These are phyloP conservation scores for Fusarium temperatum DNA, from an alignment of 2,329 filamentous ascomycete species.

Conservation along the genomic window DNA sequence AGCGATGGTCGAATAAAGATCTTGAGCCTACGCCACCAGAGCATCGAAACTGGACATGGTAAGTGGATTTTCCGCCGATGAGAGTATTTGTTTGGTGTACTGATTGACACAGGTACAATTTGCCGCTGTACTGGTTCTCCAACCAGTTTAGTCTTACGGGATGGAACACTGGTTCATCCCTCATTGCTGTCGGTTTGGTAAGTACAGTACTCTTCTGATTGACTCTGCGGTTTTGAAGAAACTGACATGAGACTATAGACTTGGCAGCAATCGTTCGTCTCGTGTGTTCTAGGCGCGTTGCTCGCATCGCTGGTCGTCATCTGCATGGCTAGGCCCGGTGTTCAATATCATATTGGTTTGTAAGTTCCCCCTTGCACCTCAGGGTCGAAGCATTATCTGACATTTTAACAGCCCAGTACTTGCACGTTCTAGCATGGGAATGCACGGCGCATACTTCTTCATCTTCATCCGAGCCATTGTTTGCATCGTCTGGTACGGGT, in stretches of 20 bases:
- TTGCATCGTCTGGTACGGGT: background rate
- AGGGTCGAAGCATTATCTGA: no score
- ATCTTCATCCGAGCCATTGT: background rate
- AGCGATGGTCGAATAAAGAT: background rate
- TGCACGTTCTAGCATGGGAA: background rate
- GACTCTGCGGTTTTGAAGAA: no score
- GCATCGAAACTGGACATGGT: background rate
- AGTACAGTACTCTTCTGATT: no score
- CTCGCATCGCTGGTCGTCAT: background rate
- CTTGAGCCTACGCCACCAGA: background rate
- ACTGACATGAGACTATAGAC: no score
- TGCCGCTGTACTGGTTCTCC: background rate
- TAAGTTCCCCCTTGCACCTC: no score
- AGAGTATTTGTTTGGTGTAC: no score
- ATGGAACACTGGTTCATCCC: background rate
- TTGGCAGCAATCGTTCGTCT: background rate
- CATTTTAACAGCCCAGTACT: no score
- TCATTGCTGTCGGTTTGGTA: background rate
- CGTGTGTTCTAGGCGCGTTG: accelerated
- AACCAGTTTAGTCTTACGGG: background rate
- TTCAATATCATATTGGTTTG: background rate
- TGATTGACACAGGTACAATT: accelerated
- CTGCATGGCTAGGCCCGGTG: background rate
- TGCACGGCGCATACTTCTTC: background rate
- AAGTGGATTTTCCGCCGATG: background rate